phyloP scores from a whole-genome alignment of 768 basidiomycete genomes.

The Boletus reticulatus region DNA sequence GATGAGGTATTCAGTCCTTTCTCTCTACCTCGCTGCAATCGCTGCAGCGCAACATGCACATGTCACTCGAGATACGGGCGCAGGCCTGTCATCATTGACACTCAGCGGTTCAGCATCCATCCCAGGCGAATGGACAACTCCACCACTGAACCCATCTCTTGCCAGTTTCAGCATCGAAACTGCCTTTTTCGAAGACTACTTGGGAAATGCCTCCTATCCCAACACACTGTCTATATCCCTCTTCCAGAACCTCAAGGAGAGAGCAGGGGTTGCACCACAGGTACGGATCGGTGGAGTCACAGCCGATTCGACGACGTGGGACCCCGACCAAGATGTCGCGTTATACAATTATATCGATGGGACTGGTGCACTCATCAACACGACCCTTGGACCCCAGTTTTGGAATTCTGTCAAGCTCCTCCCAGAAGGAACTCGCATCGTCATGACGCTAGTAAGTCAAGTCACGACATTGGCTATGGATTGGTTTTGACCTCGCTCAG shows the following conservation, averaged over 20 bases:
- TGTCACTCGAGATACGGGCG: background rate
- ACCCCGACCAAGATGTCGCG: slow-evolving; percentile 34
- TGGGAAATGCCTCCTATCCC: slow-evolving; percentile 44
- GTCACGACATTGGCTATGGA: background rate
- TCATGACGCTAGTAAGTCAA: slow-evolving; percentile 41
- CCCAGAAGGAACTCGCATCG: slow-evolving; percentile 46
- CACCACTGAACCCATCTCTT: slow-evolving; percentile 41
- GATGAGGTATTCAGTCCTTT: slow-evolving; percentile 7
- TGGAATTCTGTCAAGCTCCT: slow-evolving; percentile 45
- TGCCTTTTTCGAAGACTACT: slow-evolving; percentile 49
- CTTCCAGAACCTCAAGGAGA: slow-evolving; percentile 43
- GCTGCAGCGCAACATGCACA: slow-evolving; percentile 11
- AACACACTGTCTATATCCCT: slow-evolving; percentile 44
- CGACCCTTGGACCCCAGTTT: slow-evolving; percentile 49
- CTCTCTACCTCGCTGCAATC: background rate
- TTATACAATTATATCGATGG: slow-evolving; percentile 42
- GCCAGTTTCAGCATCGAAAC: slow-evolving; percentile 57
- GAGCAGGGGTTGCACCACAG: slow-evolving; percentile 45
- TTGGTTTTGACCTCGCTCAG: slow-evolving; percentile 23
- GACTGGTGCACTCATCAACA: slow-evolving; percentile 45
- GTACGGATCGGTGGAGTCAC: slow-evolving; percentile 54
- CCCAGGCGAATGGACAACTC: slow-evolving; percentile 42
- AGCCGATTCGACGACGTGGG: slow-evolving; percentile 52
- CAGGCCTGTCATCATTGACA: slow-evolving; percentile 23
- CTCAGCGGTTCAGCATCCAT: slow-evolving; percentile 42